Conservation (phyloP, 164 flowering plant species). For the Santalum album region DNA sequence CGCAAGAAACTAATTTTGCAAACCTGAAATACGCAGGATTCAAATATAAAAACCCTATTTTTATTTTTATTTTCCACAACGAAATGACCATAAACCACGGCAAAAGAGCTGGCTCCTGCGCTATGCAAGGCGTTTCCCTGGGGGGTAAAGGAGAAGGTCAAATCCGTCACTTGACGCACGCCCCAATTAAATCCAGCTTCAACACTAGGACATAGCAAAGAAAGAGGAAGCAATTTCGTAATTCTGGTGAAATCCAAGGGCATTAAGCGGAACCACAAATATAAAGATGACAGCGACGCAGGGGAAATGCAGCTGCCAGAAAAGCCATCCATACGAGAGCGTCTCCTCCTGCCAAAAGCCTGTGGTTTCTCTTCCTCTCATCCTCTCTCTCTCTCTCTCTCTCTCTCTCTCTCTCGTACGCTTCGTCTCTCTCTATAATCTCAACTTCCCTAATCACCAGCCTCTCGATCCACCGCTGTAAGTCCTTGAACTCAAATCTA, state of each 20-base stretch:
- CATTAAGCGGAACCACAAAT: neutral
- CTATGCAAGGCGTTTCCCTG: too few relatives aligned
- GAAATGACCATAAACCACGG: too few relatives aligned
- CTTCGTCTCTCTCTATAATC: neutral
- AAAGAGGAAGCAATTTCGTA: neutral
- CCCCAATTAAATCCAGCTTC: too few relatives aligned
- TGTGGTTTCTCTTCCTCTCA: slow-evolving; percentile 11
- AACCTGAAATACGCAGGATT: too few relatives aligned
- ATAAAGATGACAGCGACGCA: neutral
- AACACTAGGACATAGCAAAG: too few relatives aligned
- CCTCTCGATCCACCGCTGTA: neutral
- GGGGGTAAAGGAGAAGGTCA: too few relatives aligned
- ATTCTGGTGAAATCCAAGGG: neutral
- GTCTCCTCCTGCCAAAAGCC: neutral
- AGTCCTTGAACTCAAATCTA: neutral
- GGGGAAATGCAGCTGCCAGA: neutral
- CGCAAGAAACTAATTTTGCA: too few relatives aligned
- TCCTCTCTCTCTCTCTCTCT: slow-evolving; percentile 4
- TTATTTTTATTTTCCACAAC: too few relatives aligned
- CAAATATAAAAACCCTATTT: too few relatives aligned
- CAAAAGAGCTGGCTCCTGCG: too few relatives aligned
- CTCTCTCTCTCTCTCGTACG: slow-evolving; percentile 1
- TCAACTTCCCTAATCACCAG: slow-evolving; percentile 6
- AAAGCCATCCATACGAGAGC: neutral
- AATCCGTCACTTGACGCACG: too few relatives aligned